Conservation (phyloP, 495 filamentous ascomycete species). For the Symbiotaphrina buchneri region DNA sequence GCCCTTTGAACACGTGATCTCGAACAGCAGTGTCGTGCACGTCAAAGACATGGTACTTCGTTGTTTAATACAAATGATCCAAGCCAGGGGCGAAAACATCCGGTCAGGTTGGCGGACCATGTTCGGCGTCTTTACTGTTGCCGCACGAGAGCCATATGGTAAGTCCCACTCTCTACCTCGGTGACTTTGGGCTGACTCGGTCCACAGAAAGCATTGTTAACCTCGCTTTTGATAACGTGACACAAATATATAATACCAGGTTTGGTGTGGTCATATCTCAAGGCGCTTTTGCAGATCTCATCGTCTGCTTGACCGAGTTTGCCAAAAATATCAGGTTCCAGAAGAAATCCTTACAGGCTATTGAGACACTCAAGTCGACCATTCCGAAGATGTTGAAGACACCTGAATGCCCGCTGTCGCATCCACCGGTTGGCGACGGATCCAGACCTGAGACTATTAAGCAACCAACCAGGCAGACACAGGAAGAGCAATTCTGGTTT, state of each 20-base stretch:
- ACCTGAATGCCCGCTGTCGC: constrained; percentile 80
- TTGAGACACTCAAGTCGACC: constrained; percentile 79
- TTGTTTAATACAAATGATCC: constrained; percentile 98
- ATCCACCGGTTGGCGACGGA: constrained; percentile 21
- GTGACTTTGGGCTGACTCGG: constrained; percentile 8
- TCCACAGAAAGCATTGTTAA: constrained; percentile 72
- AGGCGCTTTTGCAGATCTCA: constrained; percentile 86
- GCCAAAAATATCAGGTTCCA: constrained; percentile 96
- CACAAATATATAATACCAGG: constrained; percentile 92
- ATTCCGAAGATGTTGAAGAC: constrained; percentile 87
- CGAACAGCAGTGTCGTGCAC: constrained; percentile 65
- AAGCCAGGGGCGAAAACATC: constrained; percentile 87
- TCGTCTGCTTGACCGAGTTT: constrained; percentile 93
- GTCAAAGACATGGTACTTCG: constrained; percentile 97
- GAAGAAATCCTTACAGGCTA: constrained; percentile 91
- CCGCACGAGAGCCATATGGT: constrained; percentile 75
- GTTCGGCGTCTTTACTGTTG: constrained; percentile 96
- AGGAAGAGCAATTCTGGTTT: constrained; percentile 97
- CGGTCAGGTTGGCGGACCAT: constrained; percentile 96
- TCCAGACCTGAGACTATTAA: constrained; percentile 25
- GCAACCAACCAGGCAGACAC: constrained; percentile 35
- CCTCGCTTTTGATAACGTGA: constrained; percentile 87
- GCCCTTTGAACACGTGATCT: constrained; percentile 93
- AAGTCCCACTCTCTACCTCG: constrained; percentile 8
- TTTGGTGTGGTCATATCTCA: constrained; percentile 93